Conservation (phyloP, 345 rosid genomes). For the Eucalyptus pauciflora region DNA sequence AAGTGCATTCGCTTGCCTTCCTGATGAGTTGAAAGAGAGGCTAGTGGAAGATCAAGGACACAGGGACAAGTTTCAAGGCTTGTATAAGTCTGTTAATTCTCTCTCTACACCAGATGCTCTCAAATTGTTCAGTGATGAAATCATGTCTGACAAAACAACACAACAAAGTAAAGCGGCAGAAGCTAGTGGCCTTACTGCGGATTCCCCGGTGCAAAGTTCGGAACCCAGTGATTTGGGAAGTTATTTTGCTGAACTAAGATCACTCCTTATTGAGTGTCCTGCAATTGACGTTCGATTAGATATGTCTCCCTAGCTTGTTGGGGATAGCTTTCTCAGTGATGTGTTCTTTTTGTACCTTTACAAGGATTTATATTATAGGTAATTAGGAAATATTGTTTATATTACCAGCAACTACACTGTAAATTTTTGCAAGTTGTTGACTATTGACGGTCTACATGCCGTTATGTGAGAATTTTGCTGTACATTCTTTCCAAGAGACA, state of each 20-base stretch:
- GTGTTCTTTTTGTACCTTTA: neutral
- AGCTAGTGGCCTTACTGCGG: neutral
- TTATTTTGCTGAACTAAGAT: conserved; percentile 30
- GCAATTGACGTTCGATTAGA: conserved; percentile 17
- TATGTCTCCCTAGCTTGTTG: neutral
- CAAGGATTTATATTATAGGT: neutral
- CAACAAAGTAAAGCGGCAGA: conserved; percentile 7
- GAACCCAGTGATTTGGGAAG: conserved; percentile 9
- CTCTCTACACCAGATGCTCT: conserved; percentile 47
- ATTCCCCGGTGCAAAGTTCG: conserved; percentile 3
- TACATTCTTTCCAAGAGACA: neutral
- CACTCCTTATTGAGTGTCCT: conserved; percentile 40
- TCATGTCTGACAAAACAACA: conserved; percentile 14
- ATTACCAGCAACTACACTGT: neutral
- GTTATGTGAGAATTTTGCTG: neutral
- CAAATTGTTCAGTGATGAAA: conserved; percentile 25
- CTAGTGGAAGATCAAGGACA: conserved; percentile 35
- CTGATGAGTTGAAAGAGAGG: conserved; percentile 36
- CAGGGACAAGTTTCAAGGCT: conserved; percentile 15
- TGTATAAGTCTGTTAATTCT: conserved; percentile 31
- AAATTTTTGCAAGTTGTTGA: neutral
- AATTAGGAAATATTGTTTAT: neutral
- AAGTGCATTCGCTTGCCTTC: conserved; percentile 61
- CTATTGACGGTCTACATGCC: neutral
- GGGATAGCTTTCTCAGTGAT: neutral